Evolutionary conservation across 192 early-diverging fungal genomes (phyloP), one percentile per base, ranked within the genome.

Genomic region (Umbelopsis sp.): DNA sequence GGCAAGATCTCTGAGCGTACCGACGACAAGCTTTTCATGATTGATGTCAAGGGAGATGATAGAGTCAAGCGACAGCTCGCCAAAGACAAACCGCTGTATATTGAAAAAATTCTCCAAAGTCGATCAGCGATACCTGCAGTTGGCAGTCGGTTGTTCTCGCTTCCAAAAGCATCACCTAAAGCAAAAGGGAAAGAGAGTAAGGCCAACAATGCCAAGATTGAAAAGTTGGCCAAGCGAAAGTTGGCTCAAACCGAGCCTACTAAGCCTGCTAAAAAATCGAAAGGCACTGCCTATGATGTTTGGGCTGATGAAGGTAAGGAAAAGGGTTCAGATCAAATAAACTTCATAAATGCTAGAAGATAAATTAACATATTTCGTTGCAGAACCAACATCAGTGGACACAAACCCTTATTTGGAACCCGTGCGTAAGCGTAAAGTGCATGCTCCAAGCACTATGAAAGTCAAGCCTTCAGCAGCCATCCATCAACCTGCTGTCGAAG

Each of bases 51-150:
- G 14, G 93, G 91, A 43, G 91, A 94, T 62, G 74, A 65, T 17
- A 71, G 84, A 72, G 84, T 81, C 9, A 68, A 75, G 59, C 77
- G 79, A 68, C 71, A 84, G 29, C 56, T 85, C 36, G 75, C 69
- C 68, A 86, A 84, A 69, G 59, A 82, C 52, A 85, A 84, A 49
- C 81, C 84, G 62, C 87, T 97, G 24, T 83, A 82, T 29, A 87
- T 96, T 67, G 95, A 98, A 68, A 86, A 96, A 72, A 96, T 98
- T 77, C 81, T 98, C 25, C 84, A 82, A 16, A 81, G 86, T 38
- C 84, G 89, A 44, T 93, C 93, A 32, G 88, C 83, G 32, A 82
- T 97, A 22, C 81, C 84, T 0, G 85, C 84, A 17, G 75, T 90
- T 24, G 47, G 52, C 21, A 45, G 38, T n/a, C 67, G 73, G 11